These are phyloP conservation scores for Chlorella sp. DNA, from an alignment of 139 green algal species.

Conservation along the genomic window DNA sequence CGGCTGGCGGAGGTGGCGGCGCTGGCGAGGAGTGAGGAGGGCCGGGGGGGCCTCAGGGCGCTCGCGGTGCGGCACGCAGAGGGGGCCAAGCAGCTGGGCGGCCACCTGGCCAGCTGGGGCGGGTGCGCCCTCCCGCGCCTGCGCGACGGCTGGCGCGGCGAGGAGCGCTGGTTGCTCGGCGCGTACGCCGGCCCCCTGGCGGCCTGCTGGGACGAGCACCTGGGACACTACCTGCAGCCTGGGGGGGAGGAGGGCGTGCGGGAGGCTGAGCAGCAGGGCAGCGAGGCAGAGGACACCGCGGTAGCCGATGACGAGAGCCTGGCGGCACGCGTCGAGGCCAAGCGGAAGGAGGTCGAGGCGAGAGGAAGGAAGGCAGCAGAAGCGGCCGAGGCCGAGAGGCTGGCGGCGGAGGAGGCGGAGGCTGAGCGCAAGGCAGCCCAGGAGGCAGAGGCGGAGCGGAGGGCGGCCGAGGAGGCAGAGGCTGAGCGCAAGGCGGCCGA, in stretches of 20 bases:
- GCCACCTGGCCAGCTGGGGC: constrained; percentile 11
- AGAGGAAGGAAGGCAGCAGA: neutral
- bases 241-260: no score
- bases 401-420: neutral
- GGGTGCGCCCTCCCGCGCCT: constrained; percentile 11
- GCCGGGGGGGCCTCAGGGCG: constrained; percentile 1
- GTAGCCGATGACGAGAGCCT: neutral
- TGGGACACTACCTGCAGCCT: constrained; percentile 21
- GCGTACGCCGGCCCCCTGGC: neutral
- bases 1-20: neutral
- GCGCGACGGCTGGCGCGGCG: neutral
- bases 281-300: neutral
- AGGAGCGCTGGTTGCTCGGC: neutral
- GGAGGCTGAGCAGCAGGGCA: neutral
- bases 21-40: neutral
- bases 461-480: neutral
- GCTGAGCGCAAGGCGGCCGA: neutral
- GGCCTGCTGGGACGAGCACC: constrained; percentile 28
- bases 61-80: neutral
- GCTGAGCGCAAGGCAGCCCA: neutral
- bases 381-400: neutral
- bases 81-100: constrained; percentile 9
- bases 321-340: neutral
- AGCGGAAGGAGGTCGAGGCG: neutral
- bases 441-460: neutral